phyloP scores from a whole-genome alignment of 768 basidiomycete genomes.

The Tulasnella sp. region DNA sequence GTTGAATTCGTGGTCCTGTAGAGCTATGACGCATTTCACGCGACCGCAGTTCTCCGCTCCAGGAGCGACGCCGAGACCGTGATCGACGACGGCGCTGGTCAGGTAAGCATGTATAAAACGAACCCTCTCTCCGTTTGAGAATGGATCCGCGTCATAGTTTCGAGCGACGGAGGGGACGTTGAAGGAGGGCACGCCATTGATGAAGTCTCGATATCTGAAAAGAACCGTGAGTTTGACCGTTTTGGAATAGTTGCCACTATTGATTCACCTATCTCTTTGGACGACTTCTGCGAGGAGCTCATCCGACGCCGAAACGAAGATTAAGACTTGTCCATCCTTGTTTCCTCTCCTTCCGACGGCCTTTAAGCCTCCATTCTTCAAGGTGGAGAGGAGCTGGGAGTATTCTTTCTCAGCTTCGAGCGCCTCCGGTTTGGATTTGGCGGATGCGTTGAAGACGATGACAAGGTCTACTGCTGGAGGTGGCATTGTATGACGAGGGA shows the following conservation, averaged over 20 bases:
- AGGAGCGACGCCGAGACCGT: slow-evolving; percentile 75
- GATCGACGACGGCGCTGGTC: slow-evolving; percentile 58
- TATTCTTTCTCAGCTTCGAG: slow-evolving; percentile 63
- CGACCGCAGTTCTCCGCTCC: slow-evolving; percentile 64
- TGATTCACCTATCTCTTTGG: slow-evolving; percentile 70
- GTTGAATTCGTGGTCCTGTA: slow-evolving; percentile 80
- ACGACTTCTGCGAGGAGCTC: slow-evolving; percentile 53
- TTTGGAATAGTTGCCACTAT: neutral
- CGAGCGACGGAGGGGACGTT: slow-evolving; percentile 30
- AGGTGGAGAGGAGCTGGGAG: slow-evolving; percentile 45
- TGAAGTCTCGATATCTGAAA: slow-evolving; percentile 59
- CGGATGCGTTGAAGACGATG: slow-evolving; percentile 52
- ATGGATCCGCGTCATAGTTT: slow-evolving; percentile 25
- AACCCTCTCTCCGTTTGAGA: slow-evolving; percentile 67
- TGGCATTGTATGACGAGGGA: slow-evolving; percentile 26
- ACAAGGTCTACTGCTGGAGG: slow-evolving; percentile 61
- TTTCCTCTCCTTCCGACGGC: slow-evolving; percentile 73
- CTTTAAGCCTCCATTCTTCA: slow-evolving; percentile 52
- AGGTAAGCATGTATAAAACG: slow-evolving; percentile 67
- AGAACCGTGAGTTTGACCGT: neutral
- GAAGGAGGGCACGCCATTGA: slow-evolving; percentile 58
- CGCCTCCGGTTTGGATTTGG: slow-evolving; percentile 49
- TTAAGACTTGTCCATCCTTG: slow-evolving; percentile 57
- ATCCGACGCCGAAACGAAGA: slow-evolving; percentile 64
- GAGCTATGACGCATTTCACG: slow-evolving; percentile 67